Evolutionary conservation across 2,329 filamentous ascomycete species (phyloP).

Genomic region (Trichoderma sp.): DNA sequence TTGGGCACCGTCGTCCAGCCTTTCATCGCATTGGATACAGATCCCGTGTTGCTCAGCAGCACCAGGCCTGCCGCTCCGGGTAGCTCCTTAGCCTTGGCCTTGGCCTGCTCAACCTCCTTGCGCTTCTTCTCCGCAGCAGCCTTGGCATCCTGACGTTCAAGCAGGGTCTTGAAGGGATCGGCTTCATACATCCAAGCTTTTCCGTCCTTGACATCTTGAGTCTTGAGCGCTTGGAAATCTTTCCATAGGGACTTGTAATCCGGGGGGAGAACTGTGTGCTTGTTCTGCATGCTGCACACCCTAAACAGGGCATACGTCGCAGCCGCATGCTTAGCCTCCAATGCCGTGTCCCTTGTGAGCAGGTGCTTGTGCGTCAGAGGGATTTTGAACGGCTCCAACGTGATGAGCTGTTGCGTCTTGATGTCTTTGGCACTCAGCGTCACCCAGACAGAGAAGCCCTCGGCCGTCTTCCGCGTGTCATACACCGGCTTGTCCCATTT

Average conservation of each 20-base stretch:
- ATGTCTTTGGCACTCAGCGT: conserved; percentile 71
- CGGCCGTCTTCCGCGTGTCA: conserved; percentile 69
- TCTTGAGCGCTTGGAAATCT: conserved; percentile 80
- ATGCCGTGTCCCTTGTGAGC: conserved; percentile 70
- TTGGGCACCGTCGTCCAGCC: conserved; percentile 84
- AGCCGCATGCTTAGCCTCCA: conserved; percentile 91
- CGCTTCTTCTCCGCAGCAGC: conserved; percentile 75
- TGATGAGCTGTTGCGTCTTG: conserved; percentile 76
- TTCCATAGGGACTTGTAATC: conserved; percentile 91
- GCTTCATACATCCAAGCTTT: conserved; percentile 88
- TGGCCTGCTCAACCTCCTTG: conserved; percentile 64
- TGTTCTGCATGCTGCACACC: conserved; percentile 92
- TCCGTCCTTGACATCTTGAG: conserved; percentile 73
- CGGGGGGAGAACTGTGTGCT: conserved; percentile 90
- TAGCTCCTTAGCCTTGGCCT: conserved; percentile 65
- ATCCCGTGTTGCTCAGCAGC: conserved; percentile 45
- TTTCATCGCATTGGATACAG: conserved; percentile 54
- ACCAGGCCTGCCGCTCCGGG: conserved; percentile 56
- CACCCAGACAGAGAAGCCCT: conserved; percentile 77
- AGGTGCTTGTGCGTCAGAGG: conserved; percentile 74
- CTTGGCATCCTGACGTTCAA: conserved; percentile 76
- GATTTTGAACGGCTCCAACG: conserved; percentile 77
- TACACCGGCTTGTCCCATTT: conserved; percentile 96
- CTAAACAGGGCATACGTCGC: conserved; percentile 89
- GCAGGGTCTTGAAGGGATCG: conserved; percentile 81